A percentile compares a stretch with the other conserved stretches of the same genome.
phyloP scores from a whole-genome alignment of 2,329 filamentous ascomycete species.

The Hyphodiscus sp. region DNA sequence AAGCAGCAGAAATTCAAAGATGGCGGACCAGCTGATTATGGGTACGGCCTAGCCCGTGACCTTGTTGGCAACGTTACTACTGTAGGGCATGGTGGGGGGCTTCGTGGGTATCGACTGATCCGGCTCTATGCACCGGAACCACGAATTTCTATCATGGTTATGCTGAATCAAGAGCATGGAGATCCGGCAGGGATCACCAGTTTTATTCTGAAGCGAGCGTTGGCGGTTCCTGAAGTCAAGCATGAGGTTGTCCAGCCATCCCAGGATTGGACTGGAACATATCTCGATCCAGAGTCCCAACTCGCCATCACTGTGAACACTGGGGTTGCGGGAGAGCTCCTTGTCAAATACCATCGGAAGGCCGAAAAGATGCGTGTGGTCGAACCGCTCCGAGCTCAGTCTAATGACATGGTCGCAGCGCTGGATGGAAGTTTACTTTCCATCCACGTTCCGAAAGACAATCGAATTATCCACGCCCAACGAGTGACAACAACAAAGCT shows the following conservation, averaged over 20 bases:
- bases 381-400: no score
- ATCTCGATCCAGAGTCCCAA: slow-evolving; percentile 33
- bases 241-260: slow-evolving; percentile 3
- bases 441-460: no score
- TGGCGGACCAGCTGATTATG: slow-evolving; percentile 32
- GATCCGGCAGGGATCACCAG: no score
- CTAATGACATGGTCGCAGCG: no score
- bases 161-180: slow-evolving; percentile 35
- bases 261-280: slow-evolving; percentile 32
- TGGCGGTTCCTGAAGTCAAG: no score
- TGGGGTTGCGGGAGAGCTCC: slow-evolving; percentile 5
- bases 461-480: no score
- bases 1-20: slow-evolving; percentile 29
- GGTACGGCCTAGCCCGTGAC: slow-evolving; percentile 31
- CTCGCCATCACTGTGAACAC: slow-evolving; percentile 28
- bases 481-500: no score
- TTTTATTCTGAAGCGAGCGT: no score
- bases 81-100: slow-evolving; percentile 36
- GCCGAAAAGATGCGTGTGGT: no score
- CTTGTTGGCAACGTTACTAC: slow-evolving; percentile 24
- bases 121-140: slow-evolving; percentile 32
- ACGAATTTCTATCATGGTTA: slow-evolving; percentile 33
- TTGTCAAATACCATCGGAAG: not conserved
- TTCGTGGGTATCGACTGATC: slow-evolving; percentile 35
- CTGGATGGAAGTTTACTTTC: no score